Evolutionary conservation across 2,329 filamentous ascomycete genomes (phyloP), one percentile per base, ranked within the genome.

Genomic region (Claviceps maximensis): DNA sequence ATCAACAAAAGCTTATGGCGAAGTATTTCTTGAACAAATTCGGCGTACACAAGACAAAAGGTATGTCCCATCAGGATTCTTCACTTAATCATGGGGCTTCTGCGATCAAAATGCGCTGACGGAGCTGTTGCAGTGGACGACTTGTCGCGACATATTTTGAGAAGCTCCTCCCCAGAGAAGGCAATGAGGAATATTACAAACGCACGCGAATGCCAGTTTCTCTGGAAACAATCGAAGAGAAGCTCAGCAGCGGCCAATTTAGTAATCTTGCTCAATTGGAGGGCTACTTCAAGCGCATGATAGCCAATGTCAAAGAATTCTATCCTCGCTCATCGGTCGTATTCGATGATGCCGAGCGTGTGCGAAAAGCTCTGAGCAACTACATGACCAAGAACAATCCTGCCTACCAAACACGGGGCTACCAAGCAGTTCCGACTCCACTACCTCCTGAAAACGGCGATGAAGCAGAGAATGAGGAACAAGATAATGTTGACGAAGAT

Each of bases 311-410:
- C 38, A 95, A 95, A 67, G 83, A 88, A 52, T 93, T 82, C 69
- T 91, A 91, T 62, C 76, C 83, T 55, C 84, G 84, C 59, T 78
- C 77, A 45, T 88, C 87, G 0, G 71, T 81, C 54, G 76, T 86
- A 40, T 91, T 85, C 63, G 84, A 89, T 45, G 89, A 95, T 70
- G 88, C 89, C 9, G 89, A 95, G 68, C 82, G 88, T 49, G 79
- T 95, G 47, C 79, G 89, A 47, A 95, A 95, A 69, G 84, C 88
- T 3, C 76, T 91, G 42, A 90, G 86, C 65, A 91, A 90, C 62
- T 89, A 83, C 66, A 95, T 95, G 89, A 84, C 83, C 53, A 86
- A 86, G 66, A 78, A 84, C 60, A 95, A 95, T 61, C 89, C 89
- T 15, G 87, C 87, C 17, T 95, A 95, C 67, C 79, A 81, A 57